Percentiles rank a stretch among this genome's conserved stretches.
Conservation (phyloP, 2,329 filamentous ascomycete genomes). For the Talaromyces islandicus region DNA sequence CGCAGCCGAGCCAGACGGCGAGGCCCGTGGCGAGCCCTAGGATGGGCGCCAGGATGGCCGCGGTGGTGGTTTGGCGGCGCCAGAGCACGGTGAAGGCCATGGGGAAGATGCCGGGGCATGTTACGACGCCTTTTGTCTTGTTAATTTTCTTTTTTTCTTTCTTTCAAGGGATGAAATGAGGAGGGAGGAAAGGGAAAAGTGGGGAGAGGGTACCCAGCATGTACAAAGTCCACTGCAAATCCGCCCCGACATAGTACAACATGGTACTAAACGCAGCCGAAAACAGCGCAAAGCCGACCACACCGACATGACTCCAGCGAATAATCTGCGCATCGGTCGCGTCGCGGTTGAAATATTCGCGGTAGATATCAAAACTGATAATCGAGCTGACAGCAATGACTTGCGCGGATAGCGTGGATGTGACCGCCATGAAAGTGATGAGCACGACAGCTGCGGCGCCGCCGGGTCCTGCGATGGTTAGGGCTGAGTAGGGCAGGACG, state of each 20-base stretch:
- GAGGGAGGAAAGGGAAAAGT: not conserved
- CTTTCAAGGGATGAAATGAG: no score
- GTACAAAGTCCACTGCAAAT: constrained; percentile 51
- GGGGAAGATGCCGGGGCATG: constrained; percentile 50
- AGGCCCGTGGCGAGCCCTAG: constrained; percentile 48
- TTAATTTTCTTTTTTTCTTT: not conserved
- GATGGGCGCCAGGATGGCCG: constrained; percentile 46
- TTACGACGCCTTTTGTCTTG: constrained; percentile 40
- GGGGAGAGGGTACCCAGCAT: constrained; percentile 39
- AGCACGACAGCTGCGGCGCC: constrained; percentile 32
- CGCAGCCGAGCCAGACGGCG: constrained; percentile 48
- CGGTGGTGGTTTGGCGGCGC: constrained; percentile 44
- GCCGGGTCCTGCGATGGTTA: constrained; percentile 33
- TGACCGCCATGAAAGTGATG: constrained; percentile 39
- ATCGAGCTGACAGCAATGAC: constrained; percentile 51
- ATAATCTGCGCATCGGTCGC: constrained; percentile 48
- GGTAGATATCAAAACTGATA: constrained; percentile 50
- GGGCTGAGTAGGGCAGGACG: constrained; percentile 34
- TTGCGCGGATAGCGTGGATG: constrained; percentile 47
- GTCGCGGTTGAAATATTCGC: constrained; percentile 42
- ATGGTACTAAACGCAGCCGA: constrained; percentile 48
- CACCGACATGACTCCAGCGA: constrained; percentile 47
- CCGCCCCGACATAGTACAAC: constrained; percentile 49
- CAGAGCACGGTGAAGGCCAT: constrained; percentile 50
- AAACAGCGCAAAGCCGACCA: constrained; percentile 48